These are phyloP conservation scores for Artemisia argyi DNA, from an alignment of 129 eudicot genomes.

Conservation along the genomic window DNA sequence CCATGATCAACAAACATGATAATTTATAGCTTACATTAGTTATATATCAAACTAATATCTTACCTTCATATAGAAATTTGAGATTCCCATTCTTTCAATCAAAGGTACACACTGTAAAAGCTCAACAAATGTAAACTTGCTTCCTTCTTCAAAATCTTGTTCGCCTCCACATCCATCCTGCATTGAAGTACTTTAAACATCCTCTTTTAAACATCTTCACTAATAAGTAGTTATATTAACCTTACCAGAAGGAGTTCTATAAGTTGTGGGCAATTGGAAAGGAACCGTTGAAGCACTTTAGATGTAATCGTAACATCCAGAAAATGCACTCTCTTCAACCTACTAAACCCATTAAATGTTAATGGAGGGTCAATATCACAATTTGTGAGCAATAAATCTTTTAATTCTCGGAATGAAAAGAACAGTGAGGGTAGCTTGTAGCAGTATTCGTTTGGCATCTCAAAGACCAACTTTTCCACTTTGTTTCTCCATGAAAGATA, in stretches of 20 bases:
- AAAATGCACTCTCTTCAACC: background rate
- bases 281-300: constrained; percentile 6
- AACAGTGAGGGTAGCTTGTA: constrained; percentile 19
- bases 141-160: background rate
- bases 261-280: constrained; percentile 32
- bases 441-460: too few species aligned
- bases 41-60: background rate
- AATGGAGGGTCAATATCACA: constrained; percentile 23
- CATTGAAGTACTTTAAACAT: background rate
- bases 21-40: background rate
- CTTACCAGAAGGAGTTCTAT: constrained; percentile 15
- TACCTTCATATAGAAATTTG: background rate
- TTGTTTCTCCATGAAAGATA: background rate
- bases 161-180: too few species aligned
- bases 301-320: background rate
- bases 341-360: constrained; percentile 10
- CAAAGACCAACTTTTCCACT: constrained; percentile 7
- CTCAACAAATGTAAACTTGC: constrained; percentile 6
- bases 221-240: background rate
- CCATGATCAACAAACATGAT: background rate
- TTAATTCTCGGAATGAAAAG: constrained; percentile 15
- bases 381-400: background rate
- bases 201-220: background rate
- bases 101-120: background rate
- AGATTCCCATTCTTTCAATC: background rate